Base-by-base conservation (phyloP, 1,139 yeast species). In the Sugiyamaella paludigena region DNA sequence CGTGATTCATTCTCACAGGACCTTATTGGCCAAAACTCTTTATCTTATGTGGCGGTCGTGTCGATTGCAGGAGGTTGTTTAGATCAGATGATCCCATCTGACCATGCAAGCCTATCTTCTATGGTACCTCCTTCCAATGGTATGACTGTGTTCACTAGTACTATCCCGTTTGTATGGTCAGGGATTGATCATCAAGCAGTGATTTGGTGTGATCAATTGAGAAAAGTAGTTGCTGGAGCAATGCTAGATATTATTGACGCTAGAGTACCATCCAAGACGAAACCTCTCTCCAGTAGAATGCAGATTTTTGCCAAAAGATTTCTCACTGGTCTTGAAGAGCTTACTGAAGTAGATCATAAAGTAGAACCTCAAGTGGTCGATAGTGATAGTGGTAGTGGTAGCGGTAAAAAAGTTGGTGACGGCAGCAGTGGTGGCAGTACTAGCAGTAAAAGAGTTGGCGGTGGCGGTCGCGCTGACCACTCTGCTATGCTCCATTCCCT, bases 101-200 rank as follows among this genome's bases (percentile, higher is more conserved):
- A 87, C 62, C 87, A 86, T 61, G 85, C 95, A 0, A 73, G 85
- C 1, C 66, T 85, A 13, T 78, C 80, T 2, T 81, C 80, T 7
- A 57, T 86, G 4, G 75, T 87, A 0, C 95, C 95, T 0, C 73
- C 75, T 5, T 55, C 77, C 0, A 79, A 87, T 61, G 95, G 95
- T 0, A 83, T 87, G 56, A 81, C 91, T 0, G 84, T 84, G 0
- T 84, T 79, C 58, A 79, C 95, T 0, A 81, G 88, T 0, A 89
- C 94, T 1, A 84, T 87, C n/a, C 92, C 92, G 0, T 76, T 76
- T 7, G 95, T 87, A 0, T 87, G 95, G 95, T 81, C 94, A 1
- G 84, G 95, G 1, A 81, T 87, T 35, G 96, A 87, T 62, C 96
- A 87, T 67, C 75, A 87, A 58, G 95, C 95, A 1, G 80, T 87